Base-by-base conservation (phyloP, 2,329 filamentous ascomycete species). In the Amylocarpus encephaloides region DNA sequence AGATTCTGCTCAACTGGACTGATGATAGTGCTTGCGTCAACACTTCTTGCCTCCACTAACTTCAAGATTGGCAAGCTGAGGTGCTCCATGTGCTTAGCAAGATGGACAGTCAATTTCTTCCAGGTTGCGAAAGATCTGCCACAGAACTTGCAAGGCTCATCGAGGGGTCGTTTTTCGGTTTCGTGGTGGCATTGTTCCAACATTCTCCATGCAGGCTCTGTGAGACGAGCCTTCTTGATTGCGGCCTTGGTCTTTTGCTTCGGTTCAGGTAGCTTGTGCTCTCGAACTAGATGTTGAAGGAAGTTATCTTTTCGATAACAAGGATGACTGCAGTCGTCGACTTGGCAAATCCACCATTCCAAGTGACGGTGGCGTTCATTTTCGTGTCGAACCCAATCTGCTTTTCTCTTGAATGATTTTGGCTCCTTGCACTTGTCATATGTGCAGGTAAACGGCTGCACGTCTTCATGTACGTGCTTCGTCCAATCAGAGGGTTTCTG, bases 401-500 rank as follows among this genome's bases (percentile, higher is more conserved):
- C 91, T 69, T 95, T 96, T 43, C 90, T 81, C 70, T 95, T 95
- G 74, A 95, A 96, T 33, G 88, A 90, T 68, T 94, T 95, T 15
- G 87, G 83, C 43, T 95, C 89, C 7, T 79, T 78, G 64, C 91
- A 95, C 45, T 81, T 77, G 2, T 86, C 82, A 72, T 92, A 95
- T 0, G 90, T 95, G 68, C 91, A 96, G 2, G 88, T 94, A 60
- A 95, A 95, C 0, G 91, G 91, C 64, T 93, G 87, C 1, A 95
- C 82, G 65, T 96, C 91, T 68, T 95, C 91, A 60, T 95, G 88
- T 1, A 96, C 88, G 63, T 96, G 91, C 66, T 96, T 95, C 1
- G 90, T 95, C 91, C 91, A 96, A 68, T 96, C 91, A 0, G 90
- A 95, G 13, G 90, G 91, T 67, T 95, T 95, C 60, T 84, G 80